Conservation (phyloP, 2,329 filamentous ascomycete species). For the Nectriaceae sp. region DNA sequence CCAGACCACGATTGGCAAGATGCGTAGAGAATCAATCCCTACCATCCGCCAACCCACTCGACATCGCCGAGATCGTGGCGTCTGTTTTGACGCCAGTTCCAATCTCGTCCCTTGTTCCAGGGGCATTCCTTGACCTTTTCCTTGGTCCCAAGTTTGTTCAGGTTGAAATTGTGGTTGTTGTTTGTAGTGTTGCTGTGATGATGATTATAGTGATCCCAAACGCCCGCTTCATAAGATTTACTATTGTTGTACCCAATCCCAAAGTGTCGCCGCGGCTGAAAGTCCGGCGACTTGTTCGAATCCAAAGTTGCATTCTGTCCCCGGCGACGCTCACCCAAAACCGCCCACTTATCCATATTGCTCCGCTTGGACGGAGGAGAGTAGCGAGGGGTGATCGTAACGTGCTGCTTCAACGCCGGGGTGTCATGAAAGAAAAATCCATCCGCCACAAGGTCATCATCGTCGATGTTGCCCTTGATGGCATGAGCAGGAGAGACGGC, state of each 20-base stretch:
- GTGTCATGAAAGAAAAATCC: constrained; percentile 75
- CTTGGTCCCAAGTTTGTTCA: constrained; percentile 25
- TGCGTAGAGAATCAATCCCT: constrained; percentile 50
- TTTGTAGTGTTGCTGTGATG: constrained; percentile 36
- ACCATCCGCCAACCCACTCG: constrained; percentile 95
- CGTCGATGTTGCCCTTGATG: constrained; percentile 56
- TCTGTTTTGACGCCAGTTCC: constrained; percentile 63
- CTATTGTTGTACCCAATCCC: constrained; percentile 42
- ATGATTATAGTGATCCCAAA: constrained; percentile 48
- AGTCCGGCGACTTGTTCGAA: constrained; percentile 50
- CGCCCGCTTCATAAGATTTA: constrained; percentile 49
- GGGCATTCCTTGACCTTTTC: constrained; percentile 56
- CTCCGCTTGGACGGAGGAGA: constrained; percentile 67
- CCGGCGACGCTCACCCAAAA: constrained; percentile 80
- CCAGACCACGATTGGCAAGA: constrained; percentile 64
- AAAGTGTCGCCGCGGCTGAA: constrained; percentile 50
- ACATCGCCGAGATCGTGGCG: constrained; percentile 72
- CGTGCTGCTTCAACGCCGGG: constrained; percentile 37
- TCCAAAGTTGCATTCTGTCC: constrained; percentile 58
- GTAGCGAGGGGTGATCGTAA: constrained; percentile 51
- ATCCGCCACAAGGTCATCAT: constrained; percentile 67
- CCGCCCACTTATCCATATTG: constrained; percentile 82
- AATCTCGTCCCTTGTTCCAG: constrained; percentile 60
- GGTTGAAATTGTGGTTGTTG: constrained; percentile 32
- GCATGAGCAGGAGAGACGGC: constrained; percentile 25